These are phyloP conservation scores for Verticillium tricorpus DNA, from an alignment of 2,329 filamentous ascomycete species.

Conservation along the genomic window DNA sequence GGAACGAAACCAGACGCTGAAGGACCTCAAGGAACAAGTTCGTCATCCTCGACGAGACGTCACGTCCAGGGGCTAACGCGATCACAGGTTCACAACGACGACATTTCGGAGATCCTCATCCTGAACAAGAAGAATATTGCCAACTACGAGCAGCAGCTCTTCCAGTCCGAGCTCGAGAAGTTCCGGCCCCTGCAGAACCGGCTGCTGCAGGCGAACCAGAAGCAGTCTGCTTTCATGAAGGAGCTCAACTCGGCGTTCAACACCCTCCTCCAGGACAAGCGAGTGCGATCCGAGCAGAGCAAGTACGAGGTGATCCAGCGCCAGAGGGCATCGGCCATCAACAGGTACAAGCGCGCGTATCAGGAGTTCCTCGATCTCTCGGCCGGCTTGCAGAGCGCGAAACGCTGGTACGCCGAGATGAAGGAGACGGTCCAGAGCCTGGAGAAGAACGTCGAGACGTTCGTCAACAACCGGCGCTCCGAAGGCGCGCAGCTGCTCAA, in stretches of 20 bases:
- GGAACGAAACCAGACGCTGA: slow-evolving; percentile 85
- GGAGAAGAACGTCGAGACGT: slow-evolving; percentile 92
- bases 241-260: slow-evolving; percentile 87
- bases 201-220: slow-evolving; percentile 88
- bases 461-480: slow-evolving; percentile 88
- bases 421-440: slow-evolving; percentile 87
- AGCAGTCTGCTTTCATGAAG: slow-evolving; percentile 90
- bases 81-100: slow-evolving; percentile 80
- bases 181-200: slow-evolving; percentile 90
- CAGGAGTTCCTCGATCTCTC: slow-evolving; percentile 89
- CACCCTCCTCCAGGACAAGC: slow-evolving; percentile 84
- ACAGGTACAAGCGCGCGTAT: slow-evolving; percentile 84
- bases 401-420: slow-evolving; percentile 95
- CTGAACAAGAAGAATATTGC: slow-evolving; percentile 96
- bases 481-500: slow-evolving; percentile 87
- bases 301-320: slow-evolving; percentile 88
- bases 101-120: slow-evolving; percentile 95
- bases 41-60: slow-evolving; percentile 16
- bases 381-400: slow-evolving; percentile 80
- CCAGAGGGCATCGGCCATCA: slow-evolving; percentile 75
- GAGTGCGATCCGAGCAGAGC: slow-evolving; percentile 87
- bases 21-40: slow-evolving; percentile 97
- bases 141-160: slow-evolving; percentile 86
- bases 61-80: slow-evolving; percentile 14
- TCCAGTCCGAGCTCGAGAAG: slow-evolving; percentile 96